A percentile compares a stretch with the other conserved stretches of the same genome.
phyloP scores from a whole-genome alignment of 75 land plant genomes.

The Sequoiadendron giganteum region DNA sequence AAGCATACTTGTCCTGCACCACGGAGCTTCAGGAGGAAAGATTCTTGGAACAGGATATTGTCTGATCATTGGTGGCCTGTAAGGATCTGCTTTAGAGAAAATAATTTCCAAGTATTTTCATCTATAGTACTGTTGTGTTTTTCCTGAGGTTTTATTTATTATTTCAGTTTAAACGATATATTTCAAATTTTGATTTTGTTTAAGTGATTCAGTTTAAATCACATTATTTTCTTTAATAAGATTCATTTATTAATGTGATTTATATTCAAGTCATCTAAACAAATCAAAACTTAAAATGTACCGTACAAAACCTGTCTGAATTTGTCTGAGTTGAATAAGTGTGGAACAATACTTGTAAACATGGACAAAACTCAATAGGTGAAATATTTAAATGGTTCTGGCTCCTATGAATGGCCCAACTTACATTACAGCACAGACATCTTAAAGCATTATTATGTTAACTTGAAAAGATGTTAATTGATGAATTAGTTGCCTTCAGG shows the following conservation, averaged over 20 bases:
- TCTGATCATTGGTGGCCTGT: constrained; percentile 69
- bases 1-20: constrained; percentile 52
- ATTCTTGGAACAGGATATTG: constrained; percentile 50
- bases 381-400: not conserved
- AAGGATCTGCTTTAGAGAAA: constrained; percentile 13
- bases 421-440: not conserved
- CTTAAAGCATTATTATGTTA: not conserved
- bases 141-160: not conserved
- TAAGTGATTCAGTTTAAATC: no score
- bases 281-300: no score
- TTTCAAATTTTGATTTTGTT: no score
- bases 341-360: not conserved
- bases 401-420: no score
- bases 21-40: constrained; percentile 51
- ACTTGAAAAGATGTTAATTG: not conserved
- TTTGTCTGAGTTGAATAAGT: not conserved
- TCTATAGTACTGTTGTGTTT: no score
- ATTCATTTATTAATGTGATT: no score
- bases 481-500: constrained; percentile 18
- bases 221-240: no score
- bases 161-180: not conserved
- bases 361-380: not conserved
- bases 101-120: not conserved
- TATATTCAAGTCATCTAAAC: no score
- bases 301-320: no score